A percentile compares a stretch with the other conserved stretches of the same genome.
Conservation (phyloP, 2,329 filamentous ascomycete genomes). For the Emergomyces orientalis region DNA sequence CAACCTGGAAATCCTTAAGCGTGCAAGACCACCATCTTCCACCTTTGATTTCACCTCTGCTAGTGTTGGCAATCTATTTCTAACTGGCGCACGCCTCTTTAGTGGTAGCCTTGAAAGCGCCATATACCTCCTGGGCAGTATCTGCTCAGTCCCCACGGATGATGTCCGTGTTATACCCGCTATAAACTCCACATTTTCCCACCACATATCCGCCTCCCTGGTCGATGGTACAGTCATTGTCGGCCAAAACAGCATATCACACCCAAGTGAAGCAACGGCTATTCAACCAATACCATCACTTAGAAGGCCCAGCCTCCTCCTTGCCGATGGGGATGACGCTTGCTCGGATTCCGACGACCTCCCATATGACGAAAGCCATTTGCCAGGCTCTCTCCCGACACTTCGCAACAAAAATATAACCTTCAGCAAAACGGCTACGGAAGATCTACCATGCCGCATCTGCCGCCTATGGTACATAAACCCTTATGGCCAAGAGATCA, state of each 20-base stretch:
- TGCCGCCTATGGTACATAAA: slow-evolving; percentile 93
- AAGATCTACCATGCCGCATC: slow-evolving; percentile 70
- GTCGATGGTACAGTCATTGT: slow-evolving; percentile 68
- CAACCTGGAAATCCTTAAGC: slow-evolving; percentile 69
- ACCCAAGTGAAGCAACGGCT: slow-evolving; percentile 61
- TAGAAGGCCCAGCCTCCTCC: slow-evolving; percentile 29
- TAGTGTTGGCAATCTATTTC: slow-evolving; percentile 68
- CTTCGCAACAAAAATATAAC: slow-evolving; percentile 71
- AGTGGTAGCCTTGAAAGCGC: slow-evolving; percentile 86
- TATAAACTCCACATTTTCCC: slow-evolving; percentile 89
- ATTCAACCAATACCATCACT: slow-evolving; percentile 25
- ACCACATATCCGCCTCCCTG: slow-evolving; percentile 82
- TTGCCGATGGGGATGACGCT: slow-evolving; percentile 23
- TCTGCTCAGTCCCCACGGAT: slow-evolving; percentile 68
- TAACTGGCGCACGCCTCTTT: slow-evolving; percentile 80
- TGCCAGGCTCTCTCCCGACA: slow-evolving; percentile 60
- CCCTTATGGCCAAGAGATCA: slow-evolving; percentile 93
- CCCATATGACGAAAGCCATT: slow-evolving; percentile 36
- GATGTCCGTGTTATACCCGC: slow-evolving; percentile 73
- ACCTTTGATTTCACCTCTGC: slow-evolving; percentile 70
- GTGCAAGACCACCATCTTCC: slow-evolving; percentile 57
- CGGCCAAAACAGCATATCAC: slow-evolving; percentile 87
- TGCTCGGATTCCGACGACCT: slow-evolving; percentile 26
- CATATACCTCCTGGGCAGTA: slow-evolving; percentile 78
- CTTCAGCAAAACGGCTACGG: slow-evolving; percentile 71